Conservation (phyloP, 768 basidiomycete species). For the Thelephora aurantiotincta region DNA sequence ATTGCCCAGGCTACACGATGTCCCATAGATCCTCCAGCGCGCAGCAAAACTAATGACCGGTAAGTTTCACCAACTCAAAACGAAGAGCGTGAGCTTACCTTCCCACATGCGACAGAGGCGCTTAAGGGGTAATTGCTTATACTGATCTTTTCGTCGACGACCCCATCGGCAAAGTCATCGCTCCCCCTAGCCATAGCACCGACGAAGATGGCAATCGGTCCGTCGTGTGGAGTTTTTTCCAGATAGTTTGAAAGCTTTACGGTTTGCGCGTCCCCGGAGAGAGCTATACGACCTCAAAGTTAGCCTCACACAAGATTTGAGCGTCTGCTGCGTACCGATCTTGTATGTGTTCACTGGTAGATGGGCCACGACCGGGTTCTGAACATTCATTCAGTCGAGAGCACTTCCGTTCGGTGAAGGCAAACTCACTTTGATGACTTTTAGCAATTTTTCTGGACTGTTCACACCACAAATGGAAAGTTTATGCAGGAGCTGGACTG, state of each 20-base stretch:
- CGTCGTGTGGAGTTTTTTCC: slow-evolving; percentile 72
- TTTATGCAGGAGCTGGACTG: slow-evolving; percentile 95
- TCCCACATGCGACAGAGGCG: slow-evolving; percentile 92
- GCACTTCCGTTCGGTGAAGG: neutral
- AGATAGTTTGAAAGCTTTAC: slow-evolving; percentile 74
- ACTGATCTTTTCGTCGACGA: slow-evolving; percentile 92
- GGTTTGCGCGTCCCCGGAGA: slow-evolving; percentile 83
- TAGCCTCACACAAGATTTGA: neutral
- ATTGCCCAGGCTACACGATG: slow-evolving; percentile 39
- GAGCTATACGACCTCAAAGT: slow-evolving; percentile 31
- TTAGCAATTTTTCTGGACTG: slow-evolving; percentile 90
- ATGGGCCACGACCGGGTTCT: slow-evolving; percentile 94
- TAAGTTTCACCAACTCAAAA: slow-evolving; percentile 1
- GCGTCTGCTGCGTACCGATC: slow-evolving; percentile 49
- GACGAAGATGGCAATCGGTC: slow-evolving; percentile 89
- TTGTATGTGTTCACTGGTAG: slow-evolving; percentile 92
- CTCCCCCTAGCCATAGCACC: slow-evolving; percentile 96
- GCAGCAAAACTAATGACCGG: slow-evolving; percentile 61
- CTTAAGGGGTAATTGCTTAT: slow-evolving; percentile 91
- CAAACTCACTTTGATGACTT: slow-evolving; percentile 77
- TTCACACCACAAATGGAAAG: slow-evolving; percentile 92
- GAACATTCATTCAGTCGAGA: slow-evolving; percentile 4
- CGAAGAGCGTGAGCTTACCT: slow-evolving; percentile 38
- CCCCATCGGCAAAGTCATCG: slow-evolving; percentile 92
- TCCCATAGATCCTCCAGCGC: slow-evolving; percentile 93